Base-by-base conservation (phyloP, 2,329 filamentous ascomycete species). In the Coniella lustricola region DNA sequence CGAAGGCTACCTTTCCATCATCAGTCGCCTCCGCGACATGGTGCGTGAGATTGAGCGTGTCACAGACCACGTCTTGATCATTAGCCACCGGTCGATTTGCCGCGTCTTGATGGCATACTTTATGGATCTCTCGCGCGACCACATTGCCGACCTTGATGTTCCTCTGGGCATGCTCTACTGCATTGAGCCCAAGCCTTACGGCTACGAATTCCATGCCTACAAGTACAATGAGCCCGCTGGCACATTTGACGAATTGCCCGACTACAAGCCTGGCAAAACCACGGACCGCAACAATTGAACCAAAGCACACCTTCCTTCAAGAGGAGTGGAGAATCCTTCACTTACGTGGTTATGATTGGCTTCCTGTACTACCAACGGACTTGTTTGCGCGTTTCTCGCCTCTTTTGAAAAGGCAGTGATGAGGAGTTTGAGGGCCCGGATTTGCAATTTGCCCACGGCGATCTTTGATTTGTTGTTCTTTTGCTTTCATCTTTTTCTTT, bases 41-140 rank as follows among this genome's bases (percentile, higher is more conserved):
- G 95, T 98, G 55, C 85, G 95, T 44, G 93, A 98, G 70, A 84
- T 96, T 52, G 93, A 98, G 73, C 85, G 93, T 52, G 97, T 95
- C 75, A 95, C 89, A 25, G 93, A 98, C 60, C 91, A 97, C 66
- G 84, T 95, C 46, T 74, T 97, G 52, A 84, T 98, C 58, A 86
- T 97, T 57, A 90, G 88, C 31, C 93, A 97, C 65, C 87, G 93
- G 29, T 94, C 89, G 3, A 85, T 97, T 34, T 91, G 89, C 48
- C 82, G 93, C 29, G 91, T 98, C 5, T 73, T 98, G 52, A 84
- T 98, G 67, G 90, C 91, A 1, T 98, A 98, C 67, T 98, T 98
- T 69, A 90, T 93, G 72, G 90, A 95, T 51, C 74, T 97, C 46
- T 90, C 87, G 43, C 77, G 90, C 32, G 84, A 95, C 55, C 87